These are phyloP conservation scores for Mycena leptocephala DNA, from an alignment of 768 basidiomycete genomes.

Conservation along the genomic window DNA sequence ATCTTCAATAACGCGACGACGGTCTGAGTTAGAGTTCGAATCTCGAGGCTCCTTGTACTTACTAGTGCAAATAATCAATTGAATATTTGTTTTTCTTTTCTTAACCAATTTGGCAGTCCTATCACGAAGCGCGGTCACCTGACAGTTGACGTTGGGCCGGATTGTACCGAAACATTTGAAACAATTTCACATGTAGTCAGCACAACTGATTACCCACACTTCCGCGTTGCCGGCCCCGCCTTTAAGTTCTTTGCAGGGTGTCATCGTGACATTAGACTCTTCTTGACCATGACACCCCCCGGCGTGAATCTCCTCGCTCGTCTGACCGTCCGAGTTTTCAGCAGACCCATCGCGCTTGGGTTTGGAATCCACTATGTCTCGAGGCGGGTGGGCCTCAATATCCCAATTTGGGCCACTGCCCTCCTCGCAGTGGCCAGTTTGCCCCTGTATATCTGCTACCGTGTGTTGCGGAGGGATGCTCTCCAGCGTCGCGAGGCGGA, in stretches of 20 bases:
- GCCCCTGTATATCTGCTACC: conserved; percentile 23
- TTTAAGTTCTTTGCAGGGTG: not conserved
- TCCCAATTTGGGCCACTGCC: conserved; percentile 18
- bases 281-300: not conserved
- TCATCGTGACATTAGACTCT: no score
- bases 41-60: no score
- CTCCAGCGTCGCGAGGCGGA: conserved; percentile 28
- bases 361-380: conserved; percentile 17
- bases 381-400: not conserved
- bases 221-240: no score
- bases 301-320: conserved; percentile 20
- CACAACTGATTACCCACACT: no score
- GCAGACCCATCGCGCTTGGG: conserved; percentile 19
- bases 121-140: no score
- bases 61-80: no score
- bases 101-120: no score
- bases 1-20: conserved; percentile 86
- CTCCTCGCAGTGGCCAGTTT: conserved; percentile 20
- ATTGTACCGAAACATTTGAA: no score
- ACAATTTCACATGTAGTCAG: not conserved
- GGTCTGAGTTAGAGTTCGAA: not conserved
- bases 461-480: not conserved
- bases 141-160: no score
- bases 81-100: no score
- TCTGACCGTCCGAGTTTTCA: conserved; percentile 7